Conservation (phyloP, 2,329 filamentous ascomycete species). For the Didymella pinodella region DNA sequence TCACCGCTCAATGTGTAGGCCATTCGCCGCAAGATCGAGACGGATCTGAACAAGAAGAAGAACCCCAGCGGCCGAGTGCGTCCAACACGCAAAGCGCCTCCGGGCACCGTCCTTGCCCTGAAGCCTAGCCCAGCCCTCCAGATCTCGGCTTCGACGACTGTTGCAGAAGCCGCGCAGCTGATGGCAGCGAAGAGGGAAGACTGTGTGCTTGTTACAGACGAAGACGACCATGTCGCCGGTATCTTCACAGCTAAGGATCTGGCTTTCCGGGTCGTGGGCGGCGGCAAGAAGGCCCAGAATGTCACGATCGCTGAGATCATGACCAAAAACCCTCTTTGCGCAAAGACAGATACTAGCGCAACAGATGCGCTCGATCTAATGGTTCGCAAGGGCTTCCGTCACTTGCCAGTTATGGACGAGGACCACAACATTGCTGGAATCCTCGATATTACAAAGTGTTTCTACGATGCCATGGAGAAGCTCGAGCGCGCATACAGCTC, state of each 20-base stretch:
- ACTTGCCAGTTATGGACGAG: conserved; percentile 99
- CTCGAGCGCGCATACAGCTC: conserved; percentile 96
- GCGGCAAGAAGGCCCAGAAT: conserved; percentile 85
- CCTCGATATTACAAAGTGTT: conserved; percentile 98
- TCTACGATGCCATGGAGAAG: conserved; percentile 99
- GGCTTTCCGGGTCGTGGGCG: conserved; percentile 93
- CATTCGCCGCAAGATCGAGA: conserved; percentile 96
- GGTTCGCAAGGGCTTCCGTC: conserved; percentile 97
- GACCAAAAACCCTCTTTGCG: conserved; percentile 99
- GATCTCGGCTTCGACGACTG: conserved; percentile 93
- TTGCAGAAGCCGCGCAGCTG: conserved; percentile 94
- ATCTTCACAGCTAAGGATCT: conserved; percentile 99
- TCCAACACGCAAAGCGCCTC: conserved; percentile 90
- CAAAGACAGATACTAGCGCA: conserved; percentile 95
- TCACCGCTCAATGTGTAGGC: conserved; percentile 65
- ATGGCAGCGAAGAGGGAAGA: conserved; percentile 99
- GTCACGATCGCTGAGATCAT: conserved; percentile 98
- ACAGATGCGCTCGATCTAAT: conserved; percentile 97
- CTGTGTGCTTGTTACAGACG: conserved; percentile 96
- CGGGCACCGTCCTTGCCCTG: conserved; percentile 92
- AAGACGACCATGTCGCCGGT: conserved; percentile 96
- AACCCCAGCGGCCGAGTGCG: conserved; percentile 78
- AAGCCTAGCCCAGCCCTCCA: conserved; percentile 96
- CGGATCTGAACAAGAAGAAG: conserved; percentile 97
- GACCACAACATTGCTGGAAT: conserved; percentile 99